Percentiles rank a stretch among this genome's conserved stretches.
Evolutionary conservation across 2,329 filamentous ascomycete species (phyloP).

Genomic region (Aaosphaeria arxii): DNA sequence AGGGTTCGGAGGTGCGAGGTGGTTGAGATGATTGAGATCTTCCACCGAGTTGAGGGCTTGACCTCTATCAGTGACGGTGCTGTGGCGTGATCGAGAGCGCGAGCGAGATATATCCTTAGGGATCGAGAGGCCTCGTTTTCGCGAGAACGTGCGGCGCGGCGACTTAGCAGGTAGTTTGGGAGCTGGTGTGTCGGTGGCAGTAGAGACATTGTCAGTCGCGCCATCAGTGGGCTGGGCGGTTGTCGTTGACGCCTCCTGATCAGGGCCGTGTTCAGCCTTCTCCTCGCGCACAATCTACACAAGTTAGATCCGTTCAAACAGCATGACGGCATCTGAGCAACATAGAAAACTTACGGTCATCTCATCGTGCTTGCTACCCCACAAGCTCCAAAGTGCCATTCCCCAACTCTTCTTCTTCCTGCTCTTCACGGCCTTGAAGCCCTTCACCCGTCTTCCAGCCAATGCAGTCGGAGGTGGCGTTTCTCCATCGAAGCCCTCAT

Average conservation of each 20-base stretch:
- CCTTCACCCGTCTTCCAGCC: conserved; percentile 63
- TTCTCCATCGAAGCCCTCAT: conserved; percentile 69
- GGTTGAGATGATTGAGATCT: conserved; percentile 18
- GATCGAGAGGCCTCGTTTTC: conserved; percentile 1
- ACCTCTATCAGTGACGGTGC: conserved; percentile 30
- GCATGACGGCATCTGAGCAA: neutral
- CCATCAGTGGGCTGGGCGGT: conserved; percentile 32
- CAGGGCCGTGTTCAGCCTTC: conserved; percentile 22
- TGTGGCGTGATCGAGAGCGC: conserved; percentile 27
- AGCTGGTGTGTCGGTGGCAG: conserved; percentile 11
- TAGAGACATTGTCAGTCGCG: neutral
- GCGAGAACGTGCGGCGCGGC: conserved; percentile 4
- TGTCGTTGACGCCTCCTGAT: conserved; percentile 27
- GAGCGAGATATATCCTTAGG: conserved; percentile 8
- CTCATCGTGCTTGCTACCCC: conserved; percentile 88
- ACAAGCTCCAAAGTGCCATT: conserved; percentile 78
- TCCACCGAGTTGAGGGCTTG: conserved; percentile 21
- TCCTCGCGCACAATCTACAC: conserved; percentile 32
- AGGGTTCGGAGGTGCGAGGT: conserved; percentile 16
- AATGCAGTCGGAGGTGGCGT: conserved; percentile 79
- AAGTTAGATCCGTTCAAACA: conserved; percentile 2
- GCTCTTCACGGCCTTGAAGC: conserved; percentile 47
- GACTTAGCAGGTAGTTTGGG: conserved; percentile 21
- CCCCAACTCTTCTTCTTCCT: conserved; percentile 70
- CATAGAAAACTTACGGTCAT: conserved; percentile 52